These are phyloP conservation scores for Phaeosphaeriaceae sp. DNA, from an alignment of 2,329 filamentous ascomycete species.

Conservation along the genomic window DNA sequence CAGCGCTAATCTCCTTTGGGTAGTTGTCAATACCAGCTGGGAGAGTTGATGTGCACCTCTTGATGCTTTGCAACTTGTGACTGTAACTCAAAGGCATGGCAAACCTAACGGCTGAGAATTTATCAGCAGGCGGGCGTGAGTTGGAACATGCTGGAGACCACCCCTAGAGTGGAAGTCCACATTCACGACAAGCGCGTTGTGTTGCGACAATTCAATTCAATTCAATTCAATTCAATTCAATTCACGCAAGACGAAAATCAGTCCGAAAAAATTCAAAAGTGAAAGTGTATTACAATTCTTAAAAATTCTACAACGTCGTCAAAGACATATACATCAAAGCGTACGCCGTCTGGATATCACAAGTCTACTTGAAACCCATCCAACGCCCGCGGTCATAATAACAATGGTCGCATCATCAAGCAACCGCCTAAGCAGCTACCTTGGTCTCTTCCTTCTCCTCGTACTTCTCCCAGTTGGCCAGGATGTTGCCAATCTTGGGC, in stretches of 20 bases:
- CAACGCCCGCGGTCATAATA: constrained; percentile 16
- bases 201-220: no score
- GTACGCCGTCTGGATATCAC: constrained; percentile 19
- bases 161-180: no score
- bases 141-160: background rate
- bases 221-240: no score
- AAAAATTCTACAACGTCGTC: constrained; percentile 3
- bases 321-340: background rate
- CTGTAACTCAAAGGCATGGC: no score
- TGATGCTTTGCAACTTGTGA: no score
- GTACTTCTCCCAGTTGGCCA: constrained; percentile 75
- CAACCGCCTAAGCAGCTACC: constrained; percentile 1
- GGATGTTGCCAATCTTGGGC: constrained; percentile 75
- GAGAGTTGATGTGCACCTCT: background rate
- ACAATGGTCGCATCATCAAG: constrained; percentile 1
- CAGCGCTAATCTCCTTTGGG: background rate
- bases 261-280: background rate
- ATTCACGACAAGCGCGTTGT: background rate
- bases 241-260: no score
- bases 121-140: no score
- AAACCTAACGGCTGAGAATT: no score
- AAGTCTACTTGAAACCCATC: constrained; percentile 16
- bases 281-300: background rate
- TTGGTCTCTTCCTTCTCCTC: constrained; percentile 47
- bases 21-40: background rate